These are phyloP conservation scores for Endotrypanum monterogeii DNA, from an alignment of 208 protist species.

Conservation along the genomic window DNA sequence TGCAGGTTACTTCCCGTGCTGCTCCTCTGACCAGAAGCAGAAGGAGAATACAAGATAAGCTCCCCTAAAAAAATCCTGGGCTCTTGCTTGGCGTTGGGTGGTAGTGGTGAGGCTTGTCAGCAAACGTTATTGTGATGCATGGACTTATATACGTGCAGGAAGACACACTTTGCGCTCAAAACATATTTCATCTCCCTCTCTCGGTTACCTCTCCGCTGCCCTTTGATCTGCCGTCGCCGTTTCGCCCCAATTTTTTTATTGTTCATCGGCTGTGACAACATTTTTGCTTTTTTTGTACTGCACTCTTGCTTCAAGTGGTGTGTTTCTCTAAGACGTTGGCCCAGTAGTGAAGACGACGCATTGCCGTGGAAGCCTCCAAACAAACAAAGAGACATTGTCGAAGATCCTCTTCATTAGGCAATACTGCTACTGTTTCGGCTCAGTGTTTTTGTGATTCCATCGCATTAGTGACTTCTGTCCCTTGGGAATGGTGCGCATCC, in stretches of 20 bases:
- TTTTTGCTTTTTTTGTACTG: too few species aligned
- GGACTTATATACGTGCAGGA: neutral
- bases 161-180: neutral
- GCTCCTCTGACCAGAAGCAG: neutral
- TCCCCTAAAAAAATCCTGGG: too few species aligned
- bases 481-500: slow-evolving; percentile 20
- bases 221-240: neutral
- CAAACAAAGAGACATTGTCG: neutral
- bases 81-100: too few species aligned
- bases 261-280: neutral
- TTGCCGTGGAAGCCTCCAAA: neutral
- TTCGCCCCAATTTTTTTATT: neutral
- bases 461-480: neutral
- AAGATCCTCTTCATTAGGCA: neutral
- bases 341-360: neutral
- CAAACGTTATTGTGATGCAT: neutral
- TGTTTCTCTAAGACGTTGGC: neutral
- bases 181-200: neutral
- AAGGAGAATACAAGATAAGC: too few species aligned
- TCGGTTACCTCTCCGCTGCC: neutral
- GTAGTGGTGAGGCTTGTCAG: neutral
- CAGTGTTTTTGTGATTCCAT: neutral
- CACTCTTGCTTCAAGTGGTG: neutral
- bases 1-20: neutral
- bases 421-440: neutral